Percentiles rank a stretch among this genome's conserved stretches.
phyloP scores from a whole-genome alignment of 192 early-diverging fungal species.

The Gaertneriomyces semiglobifer region DNA sequence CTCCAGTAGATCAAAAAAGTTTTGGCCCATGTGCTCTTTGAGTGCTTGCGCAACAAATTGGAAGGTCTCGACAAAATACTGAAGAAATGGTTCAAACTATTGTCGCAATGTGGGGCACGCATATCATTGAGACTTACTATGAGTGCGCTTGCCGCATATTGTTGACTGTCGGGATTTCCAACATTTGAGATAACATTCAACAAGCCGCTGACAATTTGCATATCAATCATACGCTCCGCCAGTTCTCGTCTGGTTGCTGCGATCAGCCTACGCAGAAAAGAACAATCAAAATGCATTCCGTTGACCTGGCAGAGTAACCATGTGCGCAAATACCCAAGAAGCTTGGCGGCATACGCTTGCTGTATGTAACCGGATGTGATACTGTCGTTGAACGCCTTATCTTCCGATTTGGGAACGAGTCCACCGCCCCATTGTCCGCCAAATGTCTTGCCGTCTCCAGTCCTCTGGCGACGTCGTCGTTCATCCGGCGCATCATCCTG shows the following conservation, averaged over 20 bases:
- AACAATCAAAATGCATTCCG: constrained; percentile 20
- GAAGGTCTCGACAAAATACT: constrained; percentile 48
- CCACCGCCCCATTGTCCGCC: constrained; percentile 36
- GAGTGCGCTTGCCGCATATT: constrained; percentile 49
- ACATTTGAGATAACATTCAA: constrained; percentile 55
- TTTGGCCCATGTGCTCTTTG: constrained; percentile 52
- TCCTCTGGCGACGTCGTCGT: constrained; percentile 31
- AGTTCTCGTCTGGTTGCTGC: constrained; percentile 45
- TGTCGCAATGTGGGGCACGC: background rate
- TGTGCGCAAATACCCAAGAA: constrained; percentile 47
- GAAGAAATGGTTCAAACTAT: constrained; percentile 5
- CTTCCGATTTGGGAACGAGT: constrained; percentile 25
- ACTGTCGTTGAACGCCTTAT: constrained; percentile 37
- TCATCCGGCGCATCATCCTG: constrained; percentile 31
- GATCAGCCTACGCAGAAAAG: constrained; percentile 38
- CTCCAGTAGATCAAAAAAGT: constrained; percentile 59
- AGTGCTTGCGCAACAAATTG: constrained; percentile 43
- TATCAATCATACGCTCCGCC: constrained; percentile 53
- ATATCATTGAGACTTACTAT: constrained; percentile 25
- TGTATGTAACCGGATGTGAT: constrained; percentile 51
- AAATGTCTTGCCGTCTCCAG: constrained; percentile 32
- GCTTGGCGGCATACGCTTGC: constrained; percentile 58
- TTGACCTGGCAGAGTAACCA: background rate
- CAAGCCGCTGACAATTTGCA: constrained; percentile 53
- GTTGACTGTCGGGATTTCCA: constrained; percentile 56